Conservation (phyloP, 805 yeast genomes). For the Candida easanensis region DNA sequence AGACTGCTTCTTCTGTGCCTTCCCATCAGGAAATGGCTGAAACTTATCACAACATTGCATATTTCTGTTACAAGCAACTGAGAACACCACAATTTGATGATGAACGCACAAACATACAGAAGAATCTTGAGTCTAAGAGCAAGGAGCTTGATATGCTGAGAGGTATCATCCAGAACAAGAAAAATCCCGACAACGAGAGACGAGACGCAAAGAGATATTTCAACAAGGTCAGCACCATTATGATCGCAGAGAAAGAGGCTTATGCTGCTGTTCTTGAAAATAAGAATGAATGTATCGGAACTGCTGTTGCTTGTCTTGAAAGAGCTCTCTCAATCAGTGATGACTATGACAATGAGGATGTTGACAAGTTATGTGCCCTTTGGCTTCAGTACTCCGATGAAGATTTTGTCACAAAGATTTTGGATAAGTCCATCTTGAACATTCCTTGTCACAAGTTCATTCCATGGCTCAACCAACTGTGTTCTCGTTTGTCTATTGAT, state of each 20-base stretch:
- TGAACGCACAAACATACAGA: slow-evolving; percentile 40
- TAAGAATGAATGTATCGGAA: slow-evolving; percentile 42
- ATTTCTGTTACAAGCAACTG: slow-evolving; percentile 68
- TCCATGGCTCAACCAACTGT: slow-evolving; percentile 80
- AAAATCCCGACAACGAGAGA: slow-evolving; percentile 44
- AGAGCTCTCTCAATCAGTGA: slow-evolving; percentile 47
- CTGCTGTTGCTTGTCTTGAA: slow-evolving; percentile 60
- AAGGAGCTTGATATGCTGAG: slow-evolving; percentile 50
- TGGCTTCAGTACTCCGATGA: slow-evolving; percentile 68
- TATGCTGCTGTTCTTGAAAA: slow-evolving; percentile 37
- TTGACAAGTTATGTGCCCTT: slow-evolving; percentile 76
- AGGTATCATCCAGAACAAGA: slow-evolving; percentile 37
- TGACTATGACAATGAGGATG: slow-evolving; percentile 47
- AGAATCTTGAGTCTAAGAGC: slow-evolving; percentile 39
- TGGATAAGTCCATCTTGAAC: slow-evolving; percentile 34
- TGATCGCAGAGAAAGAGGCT: slow-evolving; percentile 47
- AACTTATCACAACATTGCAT: slow-evolving; percentile 60
- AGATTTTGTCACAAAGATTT: slow-evolving; percentile 40
- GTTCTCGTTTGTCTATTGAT: slow-evolving; percentile 62
- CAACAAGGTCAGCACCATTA: slow-evolving; percentile 45
- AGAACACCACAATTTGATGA: slow-evolving; percentile 42
- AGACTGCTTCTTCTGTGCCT: slow-evolving; percentile 13
- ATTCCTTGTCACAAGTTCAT: slow-evolving; percentile 64
- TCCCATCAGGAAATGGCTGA: slow-evolving; percentile 35
- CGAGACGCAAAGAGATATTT: slow-evolving; percentile 52